Evolutionary conservation across 2,329 filamentous ascomycete genomes (phyloP), one percentile per base, ranked within the genome.

Genomic region (Cladosporium sp.): DNA sequence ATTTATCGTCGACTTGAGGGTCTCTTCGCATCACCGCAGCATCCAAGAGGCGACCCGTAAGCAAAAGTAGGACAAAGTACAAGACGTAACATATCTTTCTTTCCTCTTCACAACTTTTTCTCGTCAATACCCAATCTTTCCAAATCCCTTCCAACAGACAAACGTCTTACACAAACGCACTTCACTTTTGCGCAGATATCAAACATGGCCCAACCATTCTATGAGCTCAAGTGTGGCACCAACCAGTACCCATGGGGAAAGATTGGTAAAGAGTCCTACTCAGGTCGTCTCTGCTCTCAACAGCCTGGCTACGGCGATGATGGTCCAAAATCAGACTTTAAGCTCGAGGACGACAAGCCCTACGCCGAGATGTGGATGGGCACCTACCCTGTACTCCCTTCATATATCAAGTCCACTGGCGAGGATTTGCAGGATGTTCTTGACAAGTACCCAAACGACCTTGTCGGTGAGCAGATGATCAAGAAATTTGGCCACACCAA

Each of bases 351-450:
- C 57, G 77, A 80, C 59, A 80, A 84, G 65, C 73, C 77, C 6
- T 92, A 92, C 68, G 81, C 84, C 1, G 84, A 87, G 69, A 81
- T 83, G 76, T 91, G 88, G 88, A 88, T 91, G 77, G 88, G 87
- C 3, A 90, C 88, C 45, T 90, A 92, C 68, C 87, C 88, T 0
- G 84, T 84, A 39, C 82, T 87, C 25, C 88, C 88, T 0, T 88
- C 86, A 1, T 83, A 84, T 56, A 77, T 88, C 1, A 74, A 88
- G 15, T 75, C 78, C 20, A 87, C 83, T 0, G 85, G 84, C 28
- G 82, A 90, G 69, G 76, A 82, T 28, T 80, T 92, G 1, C 81
- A 84, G 62, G 81, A 88, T 20, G 81, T 88, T 15, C 74, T 92
- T 34, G 80, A 88, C 63, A 75, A 76, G 57, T 78, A 89, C 67